Percentiles rank a stretch among this genome's conserved stretches.
Conservation (phyloP, 1,284 basidiomycete genomes). For the Caloboletus firmus region DNA sequence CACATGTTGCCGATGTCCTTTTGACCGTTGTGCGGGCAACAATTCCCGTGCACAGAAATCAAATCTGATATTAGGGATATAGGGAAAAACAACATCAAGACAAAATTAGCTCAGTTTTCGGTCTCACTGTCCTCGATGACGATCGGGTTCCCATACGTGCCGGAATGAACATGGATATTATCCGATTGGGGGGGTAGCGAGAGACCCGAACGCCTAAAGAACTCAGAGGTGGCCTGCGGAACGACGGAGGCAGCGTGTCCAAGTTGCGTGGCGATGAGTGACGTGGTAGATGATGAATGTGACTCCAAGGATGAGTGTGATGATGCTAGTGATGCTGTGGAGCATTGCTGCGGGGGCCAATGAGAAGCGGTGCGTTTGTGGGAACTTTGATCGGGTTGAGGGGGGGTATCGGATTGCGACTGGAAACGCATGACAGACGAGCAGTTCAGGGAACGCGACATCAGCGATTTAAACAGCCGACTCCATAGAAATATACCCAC, state of each 20-base stretch:
- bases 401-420: slow-evolving; percentile 1
- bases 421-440: slow-evolving; percentile 9
- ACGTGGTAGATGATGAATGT: background rate
- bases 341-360: slow-evolving; percentile 3
- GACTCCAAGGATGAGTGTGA: background rate
- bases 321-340: background rate
- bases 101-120: slow-evolving; percentile 10
- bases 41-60: background rate
- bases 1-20: background rate
- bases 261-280: background rate
- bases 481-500: slow-evolving; percentile 16
- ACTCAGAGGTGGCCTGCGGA: slow-evolving; percentile 1
- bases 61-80: background rate
- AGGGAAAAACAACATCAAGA: background rate
- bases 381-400: slow-evolving; percentile 1
- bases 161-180: slow-evolving; percentile 1
- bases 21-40: background rate
- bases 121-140: slow-evolving; percentile 25
- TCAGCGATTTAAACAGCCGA: background rate
- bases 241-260: background rate
- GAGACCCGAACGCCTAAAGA: slow-evolving; percentile 3
- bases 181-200: slow-evolving; percentile 2
- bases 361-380: background rate
- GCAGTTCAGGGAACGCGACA: background rate
- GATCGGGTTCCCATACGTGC: slow-evolving; percentile 25